phyloP scores from a whole-genome alignment of 108 stramenopile species.

The Nitzschia putrida region DNA sequence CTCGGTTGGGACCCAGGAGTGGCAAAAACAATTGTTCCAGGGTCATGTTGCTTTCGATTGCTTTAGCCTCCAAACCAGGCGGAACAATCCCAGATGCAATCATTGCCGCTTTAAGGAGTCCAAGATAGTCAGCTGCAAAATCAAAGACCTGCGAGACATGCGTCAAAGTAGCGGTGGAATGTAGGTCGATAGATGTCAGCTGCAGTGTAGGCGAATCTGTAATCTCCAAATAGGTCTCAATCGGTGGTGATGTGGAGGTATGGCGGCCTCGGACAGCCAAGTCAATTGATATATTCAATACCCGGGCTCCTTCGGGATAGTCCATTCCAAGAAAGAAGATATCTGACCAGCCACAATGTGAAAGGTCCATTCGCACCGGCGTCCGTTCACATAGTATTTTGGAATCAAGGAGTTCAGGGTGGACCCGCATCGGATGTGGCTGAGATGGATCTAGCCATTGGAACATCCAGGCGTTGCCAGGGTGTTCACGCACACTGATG shows the following conservation, averaged over 20 bases:
- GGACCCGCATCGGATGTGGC: slow-evolving; percentile 13
- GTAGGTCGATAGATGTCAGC: slow-evolving; percentile 54
- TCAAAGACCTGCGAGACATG: slow-evolving; percentile 62
- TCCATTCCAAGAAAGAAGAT: slow-evolving; percentile 76
- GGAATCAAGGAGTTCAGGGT: slow-evolving; percentile 17
- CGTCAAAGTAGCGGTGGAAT: slow-evolving; percentile 46
- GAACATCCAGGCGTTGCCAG: slow-evolving; percentile 66
- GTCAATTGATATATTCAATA: slow-evolving; percentile 59
- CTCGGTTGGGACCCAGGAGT: slow-evolving; percentile 37
- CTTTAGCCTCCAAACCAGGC: slow-evolving; percentile 35
- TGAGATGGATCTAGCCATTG: slow-evolving; percentile 1
- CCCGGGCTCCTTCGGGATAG: slow-evolving; percentile 62
- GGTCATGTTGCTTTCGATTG: slow-evolving; percentile 2
- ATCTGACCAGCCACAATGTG: slow-evolving; percentile 67
- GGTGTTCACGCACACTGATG: slow-evolving; percentile 41
- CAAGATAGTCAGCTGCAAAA: slow-evolving; percentile 56
- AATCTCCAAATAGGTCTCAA: slow-evolving; percentile 51
- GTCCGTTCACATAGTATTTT: slow-evolving; percentile 48
- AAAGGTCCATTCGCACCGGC: slow-evolving; percentile 69
- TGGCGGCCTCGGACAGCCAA: slow-evolving; percentile 42
- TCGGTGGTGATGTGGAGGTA: slow-evolving; percentile 47
- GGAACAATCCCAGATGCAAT: slow-evolving; percentile 65
- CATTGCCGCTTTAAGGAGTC: slow-evolving; percentile 57
- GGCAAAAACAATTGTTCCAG: slow-evolving; percentile 40
- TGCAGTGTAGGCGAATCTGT: slow-evolving; percentile 39